Evolutionary conservation across 2,329 filamentous ascomycete species (phyloP), one percentile per base, ranked within the genome.

Genomic region (Leptographium wingfieldii): DNA sequence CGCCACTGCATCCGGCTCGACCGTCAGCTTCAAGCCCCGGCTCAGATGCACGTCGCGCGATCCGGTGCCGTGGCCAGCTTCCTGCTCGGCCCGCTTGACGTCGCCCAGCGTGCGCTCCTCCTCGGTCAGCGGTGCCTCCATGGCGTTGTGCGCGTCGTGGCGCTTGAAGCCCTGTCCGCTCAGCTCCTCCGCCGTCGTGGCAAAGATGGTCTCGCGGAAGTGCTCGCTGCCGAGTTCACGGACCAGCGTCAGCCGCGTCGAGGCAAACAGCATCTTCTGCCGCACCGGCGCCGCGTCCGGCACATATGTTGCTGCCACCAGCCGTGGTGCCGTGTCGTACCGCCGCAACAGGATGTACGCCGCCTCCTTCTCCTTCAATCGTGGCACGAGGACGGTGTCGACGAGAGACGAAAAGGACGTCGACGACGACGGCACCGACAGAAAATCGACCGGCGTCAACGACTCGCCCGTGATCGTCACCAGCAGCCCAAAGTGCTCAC

Each of bases 201-300:
- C 82, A 69, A 92, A 90, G 51, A 92, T 77, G 29, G 82, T 87
- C 70, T 92, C 87, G 57, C 85, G 77, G 73, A 94, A 92, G 67
- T 90, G 80, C 70, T 94, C 88, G 59, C 83, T 81, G 54, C 90
- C 89, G 11, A 94, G 77, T 73, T 92, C 88, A 51, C 88, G 81
- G 56, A 86, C 81, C 1, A 94, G 78, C 0, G 88, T 88, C 66
- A 92, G 76, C 11, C 88, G 81, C 33, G 89, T 92, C 29, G 84
- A 82, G 6, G 89, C 88, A 71, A 92, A 92, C 27, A 94, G 80
- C 86, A 90, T 94, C 78, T 94, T 94, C 70, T 90, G 86, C 48
- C 89, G 84, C 60, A 94, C 88, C 33, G 86, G 87, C 48, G 89
- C 89, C 1, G 82, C 70, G 71, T 92, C 87, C 31, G 89, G 90